Evolutionary conservation across 176 grass and related monocot genomes (phyloP), one percentile per base, ranked within the genome.

Genomic region (Bolboschoenus planiculmis): DNA sequence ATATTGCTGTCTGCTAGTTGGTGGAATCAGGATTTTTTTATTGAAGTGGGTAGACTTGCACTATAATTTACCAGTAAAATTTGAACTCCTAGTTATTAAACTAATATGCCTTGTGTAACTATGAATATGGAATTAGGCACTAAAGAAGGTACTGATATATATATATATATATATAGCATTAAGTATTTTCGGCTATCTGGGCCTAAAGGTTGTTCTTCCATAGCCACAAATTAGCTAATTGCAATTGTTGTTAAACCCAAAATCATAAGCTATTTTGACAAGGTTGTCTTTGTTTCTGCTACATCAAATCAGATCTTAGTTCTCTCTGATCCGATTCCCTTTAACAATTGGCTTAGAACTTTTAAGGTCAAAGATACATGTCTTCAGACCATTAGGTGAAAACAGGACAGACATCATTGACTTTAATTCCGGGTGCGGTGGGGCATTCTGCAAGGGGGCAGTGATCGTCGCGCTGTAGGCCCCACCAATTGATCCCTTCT

Each of bases 401-500:
- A 0, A 77, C 46, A 16, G 72, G 72, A 40, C 80, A 82, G 24
- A 65, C n/a, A 46, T 65, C 58, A 47, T 82, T 82, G 58, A 82
- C 80, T 62, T 82, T 30, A 23, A 91, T 14, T 48, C 92, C 84
- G 2, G 57, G 86, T 75, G 87, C 89, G 33, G 92, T 91, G 0
- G 87, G 86, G 50, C 92, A 94, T 11, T 68, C 66, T 18, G 87
- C 87, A 14, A 91, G 54, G 10, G 42, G 24, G 83, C 92, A 91
- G 68, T 91, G 92, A 62, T 91, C 92, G 37, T 94, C 92, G 2
- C 91, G 84, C 71, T 94, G 1, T 48, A 94, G 44, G 6, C 92
- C 93, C 93, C 90, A 92, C 93, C 88, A 96, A 24, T 75, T 62
- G 0, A 85, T 26, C 16, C 92, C 90, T 2, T 92, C 77, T 77